Base-by-base conservation (phyloP, 75 land plant genomes). In the Picea sitchensis region DNA sequence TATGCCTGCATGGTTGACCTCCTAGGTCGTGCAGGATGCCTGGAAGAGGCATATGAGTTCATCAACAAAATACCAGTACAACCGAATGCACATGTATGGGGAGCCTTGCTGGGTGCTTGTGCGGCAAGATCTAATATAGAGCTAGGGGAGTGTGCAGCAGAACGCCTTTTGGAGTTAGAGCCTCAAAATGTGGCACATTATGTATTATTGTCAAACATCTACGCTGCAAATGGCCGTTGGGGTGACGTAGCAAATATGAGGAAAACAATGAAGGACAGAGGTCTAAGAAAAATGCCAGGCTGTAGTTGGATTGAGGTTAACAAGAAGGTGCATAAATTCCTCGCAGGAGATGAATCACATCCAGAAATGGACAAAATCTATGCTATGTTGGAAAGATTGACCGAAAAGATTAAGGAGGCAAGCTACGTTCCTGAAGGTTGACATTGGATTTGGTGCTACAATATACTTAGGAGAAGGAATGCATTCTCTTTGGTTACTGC, bases 1-100 rank as follows among this genome's bases (percentile, higher is more conserved):
- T 77, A 61, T 34, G 67, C 63, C 23, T 77, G 73, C 69, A 77
- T 77, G 79, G 67, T 77, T 15, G 69, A 60, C 32, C 79, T 77
- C 61, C 73, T 77, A 17, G 79, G 79, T 20, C 79, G 79, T 30
- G 38, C 58, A 6, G 79, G 79, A 20, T 57, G 67, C 26, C 47
- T 77, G 23, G 65, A 38, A 20, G 79, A 59, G 71, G 78, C 78
- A 34, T 34, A 77, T 18, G 14, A 77, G 38, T 61, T 77, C 36
- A 59, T 77, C 23, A 34, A n/a, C 23, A 59, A 59, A 13, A 77
- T 77, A 61, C 78, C 64, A n/a, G 3, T 77, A 59, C 3, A 59
- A 20, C 78, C 78, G 1, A 30, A 56, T 59, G 64, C 23, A 12
- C 32, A 14, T 34, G 78, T 59, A 61, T 77, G 78, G 64, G 62